These are phyloP conservation scores for Pseudogymnoascus sp. DNA, from an alignment of 2,329 filamentous ascomycete genomes.

Conservation along the genomic window DNA sequence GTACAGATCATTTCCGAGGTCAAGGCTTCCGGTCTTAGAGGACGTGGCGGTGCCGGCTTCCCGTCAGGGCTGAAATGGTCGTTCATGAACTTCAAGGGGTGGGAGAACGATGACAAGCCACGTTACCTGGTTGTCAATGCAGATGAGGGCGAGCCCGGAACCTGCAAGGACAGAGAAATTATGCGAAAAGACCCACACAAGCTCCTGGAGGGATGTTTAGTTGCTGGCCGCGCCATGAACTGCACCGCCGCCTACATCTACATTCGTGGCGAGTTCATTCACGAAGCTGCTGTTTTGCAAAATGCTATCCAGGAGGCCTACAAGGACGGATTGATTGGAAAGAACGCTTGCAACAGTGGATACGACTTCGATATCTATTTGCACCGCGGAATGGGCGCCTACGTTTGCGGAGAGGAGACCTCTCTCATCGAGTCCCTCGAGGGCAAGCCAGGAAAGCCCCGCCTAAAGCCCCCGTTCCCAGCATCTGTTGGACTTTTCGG, in stretches of 20 bases:
- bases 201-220: conserved; percentile 91
- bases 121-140: conserved; percentile 97
- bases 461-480: conserved; percentile 96
- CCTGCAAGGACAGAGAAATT: conserved; percentile 98
- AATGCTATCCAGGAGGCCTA: conserved; percentile 97
- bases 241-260: conserved; percentile 98
- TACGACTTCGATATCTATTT: conserved; percentile 98
- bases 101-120: conserved; percentile 95
- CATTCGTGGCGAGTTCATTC: conserved; percentile 96
- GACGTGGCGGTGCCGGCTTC: conserved; percentile 94
- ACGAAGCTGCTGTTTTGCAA: conserved; percentile 90
- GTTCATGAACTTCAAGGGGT: conserved; percentile 99
- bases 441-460: conserved; percentile 96
- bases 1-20: conserved; percentile 87
- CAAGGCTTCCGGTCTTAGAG: conserved; percentile 91
- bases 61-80: conserved; percentile 99
- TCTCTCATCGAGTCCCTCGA: conserved; percentile 96
- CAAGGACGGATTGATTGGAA: conserved; percentile 86
- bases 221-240: conserved; percentile 97
- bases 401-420: conserved; percentile 97
- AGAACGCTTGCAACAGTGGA: conserved; percentile 93
- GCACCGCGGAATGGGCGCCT: conserved; percentile 94
- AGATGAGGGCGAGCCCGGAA: conserved; percentile 96
- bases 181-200: conserved; percentile 99
- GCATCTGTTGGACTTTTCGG: conserved; percentile 96